Percentiles rank a stretch among this genome's conserved stretches.
phyloP scores from a whole-genome alignment of 345 rosid species.

The Gossypium sturtianum region DNA sequence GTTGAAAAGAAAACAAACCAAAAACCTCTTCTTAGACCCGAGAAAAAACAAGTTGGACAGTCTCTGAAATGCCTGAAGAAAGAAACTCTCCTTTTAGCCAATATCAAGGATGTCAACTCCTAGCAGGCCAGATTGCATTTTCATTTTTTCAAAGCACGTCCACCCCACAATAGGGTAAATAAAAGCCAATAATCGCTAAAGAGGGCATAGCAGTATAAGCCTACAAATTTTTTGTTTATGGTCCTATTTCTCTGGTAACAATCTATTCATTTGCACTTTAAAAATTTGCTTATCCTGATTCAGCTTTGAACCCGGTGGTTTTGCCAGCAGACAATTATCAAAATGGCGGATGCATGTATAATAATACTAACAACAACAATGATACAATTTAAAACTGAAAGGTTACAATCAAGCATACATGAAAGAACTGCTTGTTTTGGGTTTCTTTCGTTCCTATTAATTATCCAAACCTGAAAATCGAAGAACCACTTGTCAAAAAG shows the following conservation, averaged over 20 bases:
- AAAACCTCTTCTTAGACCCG: not conserved
- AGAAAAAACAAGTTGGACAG: not conserved
- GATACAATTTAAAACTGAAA: not conserved
- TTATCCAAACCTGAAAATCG: not conserved
- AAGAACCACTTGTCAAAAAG: not conserved
- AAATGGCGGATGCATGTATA: not conserved
- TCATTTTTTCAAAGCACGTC: not conserved
- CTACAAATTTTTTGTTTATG: not conserved
- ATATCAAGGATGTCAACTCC: not conserved
- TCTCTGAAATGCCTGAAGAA: not conserved
- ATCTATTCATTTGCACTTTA: not conserved
- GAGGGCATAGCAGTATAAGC: not conserved
- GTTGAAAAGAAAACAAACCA: not conserved
- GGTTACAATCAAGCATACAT: slow-evolving; percentile 1
- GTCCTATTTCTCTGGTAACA: not conserved
- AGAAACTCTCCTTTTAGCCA: not conserved
- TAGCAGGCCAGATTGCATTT: not conserved
- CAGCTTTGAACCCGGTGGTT: not conserved
- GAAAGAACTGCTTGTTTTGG: not conserved
- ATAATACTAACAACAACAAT: not conserved
- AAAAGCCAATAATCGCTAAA: not conserved
- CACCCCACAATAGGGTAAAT: not conserved
- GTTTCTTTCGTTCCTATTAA: not conserved
- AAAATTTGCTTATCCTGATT: not conserved
- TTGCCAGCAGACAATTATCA: not conserved